Percentiles rank a stretch among this genome's conserved stretches.
Conservation (phyloP, 2,329 filamentous ascomycete genomes). For the Fusarium bactridioides region DNA sequence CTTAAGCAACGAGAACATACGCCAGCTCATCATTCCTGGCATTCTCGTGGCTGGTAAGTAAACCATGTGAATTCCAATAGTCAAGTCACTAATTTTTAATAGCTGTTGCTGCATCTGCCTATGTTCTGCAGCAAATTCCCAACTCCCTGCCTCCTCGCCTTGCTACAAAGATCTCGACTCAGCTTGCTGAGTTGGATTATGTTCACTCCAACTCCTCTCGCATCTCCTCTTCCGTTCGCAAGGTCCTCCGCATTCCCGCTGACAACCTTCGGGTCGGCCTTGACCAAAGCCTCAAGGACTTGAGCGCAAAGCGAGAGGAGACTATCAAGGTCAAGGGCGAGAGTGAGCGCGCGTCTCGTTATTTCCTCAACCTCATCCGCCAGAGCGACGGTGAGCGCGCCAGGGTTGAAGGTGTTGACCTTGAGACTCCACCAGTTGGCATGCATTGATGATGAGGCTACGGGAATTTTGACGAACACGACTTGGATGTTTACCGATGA, state of each 20-base stretch:
- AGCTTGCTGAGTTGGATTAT: constrained; percentile 86
- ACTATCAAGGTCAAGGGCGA: constrained; percentile 82
- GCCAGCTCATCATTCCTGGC: constrained; percentile 81
- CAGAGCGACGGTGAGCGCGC: constrained; percentile 63
- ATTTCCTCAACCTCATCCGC: constrained; percentile 85
- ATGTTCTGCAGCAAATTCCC: constrained; percentile 87
- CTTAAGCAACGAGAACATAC: constrained; percentile 81
- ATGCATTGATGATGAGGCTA: constrained; percentile 38
- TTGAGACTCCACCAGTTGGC: constrained; percentile 60
- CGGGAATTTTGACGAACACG: constrained; percentile 14
- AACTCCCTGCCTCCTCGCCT: constrained; percentile 87
- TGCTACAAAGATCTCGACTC: constrained; percentile 81
- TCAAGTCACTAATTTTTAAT: constrained; percentile 26
- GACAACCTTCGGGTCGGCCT: constrained; percentile 85
- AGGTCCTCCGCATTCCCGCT: constrained; percentile 86
- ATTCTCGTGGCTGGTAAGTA: constrained; percentile 78
- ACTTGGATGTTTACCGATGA: not conserved
- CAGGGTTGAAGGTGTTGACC: constrained; percentile 60
- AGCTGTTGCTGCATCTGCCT: constrained; percentile 80
- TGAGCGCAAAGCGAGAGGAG: constrained; percentile 80
- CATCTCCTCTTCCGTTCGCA: constrained; percentile 85
- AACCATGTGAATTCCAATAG: not conserved
- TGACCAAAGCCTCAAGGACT: constrained; percentile 84
- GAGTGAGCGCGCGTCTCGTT: constrained; percentile 86
- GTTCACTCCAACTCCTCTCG: constrained; percentile 87